Evolutionary conservation across 208 protist species (phyloP).

Genomic region (Vickermania spadyakhi): DNA sequence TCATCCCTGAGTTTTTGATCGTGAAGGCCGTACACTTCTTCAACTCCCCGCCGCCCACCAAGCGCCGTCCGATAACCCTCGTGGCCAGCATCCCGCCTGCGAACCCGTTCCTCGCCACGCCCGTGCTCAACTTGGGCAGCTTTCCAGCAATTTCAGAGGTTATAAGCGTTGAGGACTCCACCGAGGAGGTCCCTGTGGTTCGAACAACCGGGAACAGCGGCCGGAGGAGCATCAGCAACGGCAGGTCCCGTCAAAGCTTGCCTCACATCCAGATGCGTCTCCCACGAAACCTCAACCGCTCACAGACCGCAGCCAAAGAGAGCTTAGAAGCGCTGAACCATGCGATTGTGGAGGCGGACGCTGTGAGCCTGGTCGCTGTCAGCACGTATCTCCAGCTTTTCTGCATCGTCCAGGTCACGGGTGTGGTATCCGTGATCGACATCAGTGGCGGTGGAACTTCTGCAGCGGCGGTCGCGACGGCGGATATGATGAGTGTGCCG

Average conservation of each 20-base stretch:
- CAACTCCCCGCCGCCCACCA: neutral
- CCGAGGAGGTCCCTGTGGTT: neutral
- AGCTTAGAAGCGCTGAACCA: slow-evolving; percentile 1
- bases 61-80: neutral
- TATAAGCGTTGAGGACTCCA: neutral
- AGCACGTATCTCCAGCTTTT: slow-evolving; percentile 42
- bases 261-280: neutral
- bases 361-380: slow-evolving; percentile 52
- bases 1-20: slow-evolving; percentile 66
- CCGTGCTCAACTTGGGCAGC: neutral
- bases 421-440: slow-evolving; percentile 48
- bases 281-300: neutral
- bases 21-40: slow-evolving; percentile 27
- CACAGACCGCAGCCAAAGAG: neutral
- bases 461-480: neutral
- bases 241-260: neutral
- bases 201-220: neutral
- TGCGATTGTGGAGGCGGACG: slow-evolving; percentile 51
- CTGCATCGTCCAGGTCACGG: slow-evolving; percentile 69
- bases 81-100: neutral
- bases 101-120: neutral
- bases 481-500: neutral
- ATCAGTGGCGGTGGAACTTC: slow-evolving; percentile 13
- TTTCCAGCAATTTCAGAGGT: too few species aligned
- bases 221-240: neutral